Evolutionary conservation across 371 early-diverging fungal genomes (phyloP), one percentile per base, ranked within the genome.

Genomic region (Phascolomyces articulosus): DNA sequence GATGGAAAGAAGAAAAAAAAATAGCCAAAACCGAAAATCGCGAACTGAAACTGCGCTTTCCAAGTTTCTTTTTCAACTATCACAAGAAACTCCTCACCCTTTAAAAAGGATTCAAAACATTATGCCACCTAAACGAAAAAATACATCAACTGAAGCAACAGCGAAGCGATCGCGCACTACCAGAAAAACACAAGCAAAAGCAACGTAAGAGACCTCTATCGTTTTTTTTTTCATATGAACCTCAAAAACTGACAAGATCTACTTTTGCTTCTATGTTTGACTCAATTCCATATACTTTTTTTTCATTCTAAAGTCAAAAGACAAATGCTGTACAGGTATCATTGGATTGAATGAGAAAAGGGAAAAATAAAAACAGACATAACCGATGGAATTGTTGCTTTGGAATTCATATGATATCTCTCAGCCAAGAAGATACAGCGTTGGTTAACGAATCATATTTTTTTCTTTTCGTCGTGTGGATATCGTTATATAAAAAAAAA

Each of bases 101-200:
- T n/a, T n/a, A n/a, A n/a, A n/a, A n/a, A n/a, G n/a, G n/a, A n/a
- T n/a, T n/a, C n/a, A n/a, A 21, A 16, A 2, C 4, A 56, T 3
- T 11, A 56, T 56, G 56, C 56, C 56, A 13, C 56, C 56, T 0
- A 56, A 56, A 31, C 27, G 56, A 8, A 56, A 56, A 21, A 56
- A 34, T 15, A 21, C 15, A 3, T 56, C 56, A 31, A 56, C 15
- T 4, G 40, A 31, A 11, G 29, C 28, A 3, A 16, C 34, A 10
- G 24, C 16, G 16, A 56, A 56, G 18, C 1, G 56, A 56, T 20
- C 51, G 7, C 21, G 51, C 20, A 51, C 20, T 24, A 24, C 51
- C 2, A 38, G 18, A 56, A 56, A 56, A 31, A 31, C 56, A 23
- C 55, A 29, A 26, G 4, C 55, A 56, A 56, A 31, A 38, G 8